A percentile compares a stretch with the other conserved stretches of the same genome.
These are phyloP conservation scores for Reticulascus tulasneorum DNA, from an alignment of 2,329 filamentous ascomycete genomes.

Conservation along the genomic window DNA sequence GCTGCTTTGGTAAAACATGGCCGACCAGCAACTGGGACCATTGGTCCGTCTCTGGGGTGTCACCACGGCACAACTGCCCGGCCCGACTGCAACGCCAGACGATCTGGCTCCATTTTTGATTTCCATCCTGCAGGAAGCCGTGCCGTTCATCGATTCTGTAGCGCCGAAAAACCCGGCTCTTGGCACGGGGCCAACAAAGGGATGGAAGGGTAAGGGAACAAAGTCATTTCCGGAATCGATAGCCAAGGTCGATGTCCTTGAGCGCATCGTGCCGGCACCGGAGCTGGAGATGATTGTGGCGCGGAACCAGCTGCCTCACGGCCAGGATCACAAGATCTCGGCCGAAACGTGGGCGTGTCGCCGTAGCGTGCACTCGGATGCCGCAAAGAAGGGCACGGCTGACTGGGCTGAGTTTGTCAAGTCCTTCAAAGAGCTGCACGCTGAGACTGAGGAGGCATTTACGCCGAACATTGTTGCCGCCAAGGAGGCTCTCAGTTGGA, in stretches of 20 bases:
- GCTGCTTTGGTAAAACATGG: too few species aligned
- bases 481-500: slow-evolving; percentile 38
- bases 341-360: slow-evolving; percentile 62
- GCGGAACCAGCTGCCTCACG: slow-evolving; percentile 23
- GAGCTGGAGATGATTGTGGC: slow-evolving; percentile 37
- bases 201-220: slow-evolving; percentile 49
- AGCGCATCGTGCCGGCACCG: slow-evolving; percentile 42
- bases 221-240: slow-evolving; percentile 46
- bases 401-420: slow-evolving; percentile 60
- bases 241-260: slow-evolving; percentile 49
- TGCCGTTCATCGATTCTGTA: slow-evolving; percentile 54
- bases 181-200: slow-evolving; percentile 25
- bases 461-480: slow-evolving; percentile 33
- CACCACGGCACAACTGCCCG: slow-evolving; percentile 42
- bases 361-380: slow-evolving; percentile 57
- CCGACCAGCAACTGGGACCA: slow-evolving; percentile 33
- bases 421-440: slow-evolving; percentile 50
- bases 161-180: slow-evolving; percentile 41
- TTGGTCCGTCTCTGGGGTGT: slow-evolving; percentile 53
- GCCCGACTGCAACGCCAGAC: slow-evolving; percentile 30
- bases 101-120: slow-evolving; percentile 48
- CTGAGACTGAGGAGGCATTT: slow-evolving; percentile 35
- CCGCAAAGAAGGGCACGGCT: slow-evolving; percentile 47
- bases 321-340: slow-evolving; percentile 12
- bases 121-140: slow-evolving; percentile 52